These are phyloP conservation scores for Eucalyptus polyanthemos DNA, from an alignment of 345 rosid genomes.

Conservation along the genomic window DNA sequence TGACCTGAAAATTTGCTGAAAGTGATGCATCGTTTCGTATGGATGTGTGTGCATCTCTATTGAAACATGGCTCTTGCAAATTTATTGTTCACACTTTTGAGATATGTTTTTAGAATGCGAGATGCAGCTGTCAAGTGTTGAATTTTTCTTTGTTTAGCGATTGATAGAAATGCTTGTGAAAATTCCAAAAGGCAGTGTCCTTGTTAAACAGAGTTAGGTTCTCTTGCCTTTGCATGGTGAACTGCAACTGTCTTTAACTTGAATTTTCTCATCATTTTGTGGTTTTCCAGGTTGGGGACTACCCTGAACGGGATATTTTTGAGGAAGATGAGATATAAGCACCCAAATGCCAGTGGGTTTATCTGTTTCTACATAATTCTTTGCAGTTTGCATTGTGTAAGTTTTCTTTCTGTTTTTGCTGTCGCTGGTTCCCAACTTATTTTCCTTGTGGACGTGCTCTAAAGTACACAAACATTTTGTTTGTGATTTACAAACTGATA, in stretches of 20 bases:
- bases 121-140: not conserved
- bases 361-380: not conserved
- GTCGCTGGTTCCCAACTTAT: not conserved
- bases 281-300: constrained; percentile 66
- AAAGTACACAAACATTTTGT: not conserved
- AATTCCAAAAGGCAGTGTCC: not conserved
- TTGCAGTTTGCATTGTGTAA: not conserved
- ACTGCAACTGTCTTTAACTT: not conserved
- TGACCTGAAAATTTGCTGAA: not conserved
- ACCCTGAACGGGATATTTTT: constrained; percentile 78
- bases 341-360: not conserved
- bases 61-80: not conserved
- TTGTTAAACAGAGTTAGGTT: not conserved
- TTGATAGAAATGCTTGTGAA: not conserved
- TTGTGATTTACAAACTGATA: not conserved
- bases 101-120: not conserved
- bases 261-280: not conserved
- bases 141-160: not conserved
- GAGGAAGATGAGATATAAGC: constrained; percentile 72
- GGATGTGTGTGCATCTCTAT: not conserved
- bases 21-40: not conserved
- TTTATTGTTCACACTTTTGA: not conserved
- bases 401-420: not conserved
- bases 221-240: not conserved
- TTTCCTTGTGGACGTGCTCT: not conserved